These are phyloP conservation scores for Colletotrichum falcatum DNA, from an alignment of 2,329 filamentous ascomycete genomes.

Conservation along the genomic window DNA sequence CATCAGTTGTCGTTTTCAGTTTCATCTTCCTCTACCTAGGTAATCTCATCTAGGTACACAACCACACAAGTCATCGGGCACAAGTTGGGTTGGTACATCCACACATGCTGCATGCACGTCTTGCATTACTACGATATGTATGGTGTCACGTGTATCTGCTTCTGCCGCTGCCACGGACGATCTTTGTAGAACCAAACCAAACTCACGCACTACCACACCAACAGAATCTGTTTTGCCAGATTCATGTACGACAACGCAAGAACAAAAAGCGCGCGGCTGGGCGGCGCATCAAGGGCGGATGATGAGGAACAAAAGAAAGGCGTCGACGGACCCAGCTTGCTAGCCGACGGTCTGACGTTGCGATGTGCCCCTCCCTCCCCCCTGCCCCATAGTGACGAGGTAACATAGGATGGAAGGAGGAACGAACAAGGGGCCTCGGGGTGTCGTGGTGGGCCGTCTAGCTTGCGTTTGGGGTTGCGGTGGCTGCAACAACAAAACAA, in stretches of 20 bases:
- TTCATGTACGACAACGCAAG: not conserved
- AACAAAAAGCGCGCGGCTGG: constrained; percentile 21
- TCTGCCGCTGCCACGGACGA: constrained; percentile 13
- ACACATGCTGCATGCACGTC: not conserved
- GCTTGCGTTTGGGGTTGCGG: constrained; percentile 27
- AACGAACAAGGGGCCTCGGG: constrained; percentile 3
- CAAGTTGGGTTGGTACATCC: constrained; percentile 2
- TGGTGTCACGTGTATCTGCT: not conserved
- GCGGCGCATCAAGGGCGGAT: not conserved
- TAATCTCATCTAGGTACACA: not conserved
- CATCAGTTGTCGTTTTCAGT: not conserved
- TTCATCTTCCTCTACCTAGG: constrained; percentile 1
- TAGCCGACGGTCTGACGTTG: constrained; percentile 15
- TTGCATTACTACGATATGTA: not conserved
- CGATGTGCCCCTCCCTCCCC: constrained; percentile 5
- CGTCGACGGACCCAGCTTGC: not conserved
- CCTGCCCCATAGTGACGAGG: constrained; percentile 26
- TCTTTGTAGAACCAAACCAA: constrained; percentile 16
- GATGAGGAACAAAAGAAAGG: not conserved
- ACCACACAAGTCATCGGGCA: not conserved
- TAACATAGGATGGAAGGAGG: constrained; percentile 15
- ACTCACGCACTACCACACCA: not conserved
- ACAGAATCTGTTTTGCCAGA: constrained; percentile 1
- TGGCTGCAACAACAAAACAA: constrained; percentile 28
- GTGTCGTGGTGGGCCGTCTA: constrained; percentile 8